phyloP scores from a whole-genome alignment of 768 basidiomycete genomes.

The Lactarius tabidus region DNA sequence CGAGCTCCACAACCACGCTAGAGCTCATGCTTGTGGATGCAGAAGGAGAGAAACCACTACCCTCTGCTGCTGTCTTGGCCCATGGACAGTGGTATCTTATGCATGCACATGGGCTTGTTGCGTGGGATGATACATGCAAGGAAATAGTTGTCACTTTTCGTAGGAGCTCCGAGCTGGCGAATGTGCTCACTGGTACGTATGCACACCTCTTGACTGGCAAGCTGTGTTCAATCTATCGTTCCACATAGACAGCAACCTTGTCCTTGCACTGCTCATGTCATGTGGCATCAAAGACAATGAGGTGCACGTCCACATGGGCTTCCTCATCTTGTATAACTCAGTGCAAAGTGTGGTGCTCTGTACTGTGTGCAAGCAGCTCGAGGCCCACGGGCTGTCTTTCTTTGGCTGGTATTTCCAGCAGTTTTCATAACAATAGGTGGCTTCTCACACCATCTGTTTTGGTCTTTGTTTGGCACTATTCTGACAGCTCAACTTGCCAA shows the following conservation, averaged over 20 bases:
- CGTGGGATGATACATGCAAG: slow-evolving; percentile 25
- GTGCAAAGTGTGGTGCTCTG: slow-evolving; percentile 21
- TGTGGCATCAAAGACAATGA: slow-evolving; percentile 31
- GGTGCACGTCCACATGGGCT: slow-evolving; percentile 27
- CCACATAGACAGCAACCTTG: slow-evolving; percentile 32
- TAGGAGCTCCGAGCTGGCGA: slow-evolving; percentile 25
- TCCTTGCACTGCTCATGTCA: slow-evolving; percentile 32
- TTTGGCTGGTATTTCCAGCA: slow-evolving; percentile 26
- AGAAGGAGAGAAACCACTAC: too few relatives aligned
- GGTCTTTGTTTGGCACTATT: too few relatives aligned
- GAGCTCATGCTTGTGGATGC: too few relatives aligned
- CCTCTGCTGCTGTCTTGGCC: neutral
- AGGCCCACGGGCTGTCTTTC: slow-evolving; percentile 21
- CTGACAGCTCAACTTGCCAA: too few relatives aligned
- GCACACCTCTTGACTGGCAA: too few relatives aligned
- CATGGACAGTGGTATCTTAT: slow-evolving; percentile 16
- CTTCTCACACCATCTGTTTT: too few relatives aligned
- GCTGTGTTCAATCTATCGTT: too few relatives aligned
- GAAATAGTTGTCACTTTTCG: slow-evolving; percentile 30
- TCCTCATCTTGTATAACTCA: slow-evolving; percentile 29
- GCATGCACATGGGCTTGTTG: slow-evolving; percentile 28
- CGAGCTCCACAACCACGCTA: too few relatives aligned
- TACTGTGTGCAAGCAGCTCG: slow-evolving; percentile 21
- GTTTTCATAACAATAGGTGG: too few relatives aligned
- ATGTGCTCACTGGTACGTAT: slow-evolving; percentile 31